Conservation (phyloP, 1,284 basidiomycete genomes). For the Tylopilus sp. region DNA sequence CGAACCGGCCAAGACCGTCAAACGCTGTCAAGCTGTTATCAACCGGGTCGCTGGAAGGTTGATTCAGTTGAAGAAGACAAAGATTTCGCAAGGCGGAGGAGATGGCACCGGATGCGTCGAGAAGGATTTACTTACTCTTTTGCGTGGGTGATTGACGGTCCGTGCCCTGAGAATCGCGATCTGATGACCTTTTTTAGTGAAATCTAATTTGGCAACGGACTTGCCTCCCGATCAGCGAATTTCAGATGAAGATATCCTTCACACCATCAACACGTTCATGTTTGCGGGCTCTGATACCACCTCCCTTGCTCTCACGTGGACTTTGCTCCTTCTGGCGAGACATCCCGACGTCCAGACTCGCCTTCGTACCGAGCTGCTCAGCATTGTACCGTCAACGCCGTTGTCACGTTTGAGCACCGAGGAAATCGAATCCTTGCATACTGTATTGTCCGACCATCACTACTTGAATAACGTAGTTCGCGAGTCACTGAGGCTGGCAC, state of each 20-base stretch:
- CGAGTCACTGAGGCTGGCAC: slow-evolving; percentile 70
- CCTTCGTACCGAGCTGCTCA: slow-evolving; percentile 58
- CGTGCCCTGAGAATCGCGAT: neutral
- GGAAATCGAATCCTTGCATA: slow-evolving; percentile 58
- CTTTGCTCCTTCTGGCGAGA: slow-evolving; percentile 63
- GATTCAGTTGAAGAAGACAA: slow-evolving; percentile 68
- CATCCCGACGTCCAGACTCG: slow-evolving; percentile 60
- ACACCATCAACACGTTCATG: slow-evolving; percentile 83
- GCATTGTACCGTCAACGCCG: slow-evolving; percentile 38
- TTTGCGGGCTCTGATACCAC: slow-evolving; percentile 86
- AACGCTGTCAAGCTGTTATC: slow-evolving; percentile 59
- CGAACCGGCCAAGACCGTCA: slow-evolving; percentile 44
- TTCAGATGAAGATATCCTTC: slow-evolving; percentile 74
- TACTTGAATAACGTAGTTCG: slow-evolving; percentile 74
- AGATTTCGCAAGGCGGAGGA: slow-evolving; percentile 54
- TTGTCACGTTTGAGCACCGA: slow-evolving; percentile 47
- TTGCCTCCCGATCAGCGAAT: slow-evolving; percentile 65
- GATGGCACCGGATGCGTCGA: slow-evolving; percentile 46
- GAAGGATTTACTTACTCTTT: slow-evolving; percentile 63
- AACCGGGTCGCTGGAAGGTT: slow-evolving; percentile 62
- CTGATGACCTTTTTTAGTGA: slow-evolving; percentile 46
- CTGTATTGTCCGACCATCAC: slow-evolving; percentile 56
- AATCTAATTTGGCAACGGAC: slow-evolving; percentile 65
- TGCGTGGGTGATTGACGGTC: slow-evolving; percentile 44
- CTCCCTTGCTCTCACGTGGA: slow-evolving; percentile 76